Base-by-base conservation (phyloP, 2,329 filamentous ascomycete genomes). In the Colletotrichum lini region DNA sequence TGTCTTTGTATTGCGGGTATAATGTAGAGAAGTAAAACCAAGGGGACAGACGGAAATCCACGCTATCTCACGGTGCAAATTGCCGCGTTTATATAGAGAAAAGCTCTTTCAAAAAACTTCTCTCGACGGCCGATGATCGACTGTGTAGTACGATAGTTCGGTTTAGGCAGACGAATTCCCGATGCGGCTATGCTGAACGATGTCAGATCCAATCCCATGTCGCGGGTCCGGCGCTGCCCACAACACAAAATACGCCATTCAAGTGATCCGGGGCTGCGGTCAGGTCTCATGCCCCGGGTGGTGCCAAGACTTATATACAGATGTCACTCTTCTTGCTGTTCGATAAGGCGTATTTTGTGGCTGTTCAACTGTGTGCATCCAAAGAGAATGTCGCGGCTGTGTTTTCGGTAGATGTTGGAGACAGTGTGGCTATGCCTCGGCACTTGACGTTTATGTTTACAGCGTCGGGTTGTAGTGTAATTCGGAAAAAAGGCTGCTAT, bases 131-230 rank as follows among this genome's bases (percentile, higher is more conserved):
- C 30, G 30, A 9, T 35, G 30, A 35, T 35, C 30, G 10, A 35
- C 30, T 38, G 18, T 23, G 30, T 21, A 12, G 42, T 35, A 15
- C 7, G 6, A 12, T 10, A 18, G 26, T 38, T 57, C 15, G 40
- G 30, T 38, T 57, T 21, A 49, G 30, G 30, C 44, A 40, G 58
- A 18, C 44, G 21, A 3, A 30, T 38, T 49, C 18, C n/a, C 9
- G 18, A 26, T 38, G 30, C 18, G 58, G 58, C 58, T 61, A 49
- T 49, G 58, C 23, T 18, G 35, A 38, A 49, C 47, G 26, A 60
- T 60, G 57, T 60, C 57, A 60, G 26, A 30, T 15, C 3, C 30
- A 49, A 12, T 49, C 38, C 18, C 13, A 38, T 16, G 30, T 13
- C 45, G 58, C 42, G 16, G 13, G 49, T 49, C 42, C 21, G 26